A percentile compares a stretch with the other conserved stretches of the same genome.
phyloP scores from a whole-genome alignment of 768 basidiomycete genomes.

The Clitopilus hobsonii region DNA sequence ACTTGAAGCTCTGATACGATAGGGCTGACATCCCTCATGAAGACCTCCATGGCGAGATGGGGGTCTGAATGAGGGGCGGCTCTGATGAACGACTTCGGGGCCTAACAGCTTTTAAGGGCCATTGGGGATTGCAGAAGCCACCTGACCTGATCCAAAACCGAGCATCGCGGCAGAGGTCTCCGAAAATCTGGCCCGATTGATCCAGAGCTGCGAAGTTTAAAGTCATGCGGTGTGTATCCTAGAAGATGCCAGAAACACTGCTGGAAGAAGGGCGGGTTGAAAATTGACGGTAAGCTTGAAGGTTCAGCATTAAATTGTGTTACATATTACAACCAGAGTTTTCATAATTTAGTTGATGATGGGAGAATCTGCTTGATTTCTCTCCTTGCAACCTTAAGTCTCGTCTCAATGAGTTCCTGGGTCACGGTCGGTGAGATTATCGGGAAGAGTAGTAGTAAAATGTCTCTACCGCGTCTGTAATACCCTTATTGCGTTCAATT shows the following conservation, averaged over 20 bases:
- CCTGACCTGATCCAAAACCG: no score
- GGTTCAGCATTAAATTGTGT: conserved; percentile 1
- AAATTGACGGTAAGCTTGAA: no score
- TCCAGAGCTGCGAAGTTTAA: no score
- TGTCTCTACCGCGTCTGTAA: conserved; percentile 51
- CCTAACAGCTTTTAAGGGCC: no score
- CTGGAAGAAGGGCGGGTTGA: no score
- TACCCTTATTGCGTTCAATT: conserved; percentile 57
- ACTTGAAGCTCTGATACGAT: conserved; percentile 24
- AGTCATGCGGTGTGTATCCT: background rate
- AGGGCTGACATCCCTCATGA: conserved; percentile 32
- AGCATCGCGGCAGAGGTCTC: no score
- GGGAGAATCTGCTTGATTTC: conserved; percentile 57
- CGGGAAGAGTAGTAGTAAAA: background rate
- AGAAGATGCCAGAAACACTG: no score
- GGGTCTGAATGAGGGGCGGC: conserved; percentile 2
- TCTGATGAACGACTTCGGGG: background rate
- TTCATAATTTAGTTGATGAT: background rate
- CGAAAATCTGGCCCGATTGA: no score
- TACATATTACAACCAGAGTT: background rate
- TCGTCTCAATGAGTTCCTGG: conserved; percentile 59
- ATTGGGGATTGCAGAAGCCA: no score
- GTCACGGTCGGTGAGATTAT: background rate
- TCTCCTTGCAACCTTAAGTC: conserved; percentile 47
- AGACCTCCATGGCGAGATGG: conserved; percentile 31